Percentiles rank a stretch among this genome's conserved stretches.
Evolutionary conservation across 768 basidiomycete species (phyloP).

Genomic region (Trametes cingulata): DNA sequence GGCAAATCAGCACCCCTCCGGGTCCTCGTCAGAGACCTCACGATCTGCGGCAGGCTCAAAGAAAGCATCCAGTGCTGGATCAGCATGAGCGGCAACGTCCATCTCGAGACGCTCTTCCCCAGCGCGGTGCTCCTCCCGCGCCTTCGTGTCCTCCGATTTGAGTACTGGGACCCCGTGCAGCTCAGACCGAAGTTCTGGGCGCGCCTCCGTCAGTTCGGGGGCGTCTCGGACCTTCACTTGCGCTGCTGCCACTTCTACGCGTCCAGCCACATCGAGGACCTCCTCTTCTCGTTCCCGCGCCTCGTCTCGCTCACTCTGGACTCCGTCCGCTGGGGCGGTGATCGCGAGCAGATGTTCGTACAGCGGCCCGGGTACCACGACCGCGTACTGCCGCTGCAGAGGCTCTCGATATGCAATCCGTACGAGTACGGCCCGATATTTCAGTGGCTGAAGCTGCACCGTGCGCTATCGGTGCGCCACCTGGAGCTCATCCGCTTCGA

Average conservation of each 20-base stretch:
- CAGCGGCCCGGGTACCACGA: neutral
- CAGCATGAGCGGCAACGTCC: neutral
- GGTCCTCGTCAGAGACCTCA: neutral
- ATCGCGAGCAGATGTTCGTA: neutral
- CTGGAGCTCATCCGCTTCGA: constrained; percentile 2
- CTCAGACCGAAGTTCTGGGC: neutral
- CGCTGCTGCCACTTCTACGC: neutral
- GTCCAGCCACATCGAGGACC: neutral
- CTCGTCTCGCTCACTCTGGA: constrained; percentile 1
- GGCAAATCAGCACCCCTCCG: neutral
- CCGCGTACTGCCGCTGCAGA: neutral
- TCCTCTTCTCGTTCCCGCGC: neutral
- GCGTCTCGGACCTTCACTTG: constrained; percentile 1
- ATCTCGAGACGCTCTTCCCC: neutral
- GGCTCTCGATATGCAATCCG: constrained; percentile 4
- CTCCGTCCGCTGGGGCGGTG: constrained; percentile 3
- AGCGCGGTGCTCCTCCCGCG: neutral
- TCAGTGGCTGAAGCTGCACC: neutral
- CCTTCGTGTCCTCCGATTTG: neutral
- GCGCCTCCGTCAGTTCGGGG: neutral
- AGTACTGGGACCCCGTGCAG: neutral
- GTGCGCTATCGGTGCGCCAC: neutral
- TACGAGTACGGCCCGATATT: constrained; percentile 5
- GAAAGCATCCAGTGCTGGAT: neutral
- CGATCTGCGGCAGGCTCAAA: neutral